Evolutionary conservation across 352 stramenopile species (phyloP), one percentile per base, ranked within the genome.

Genomic region (Globisporangium paroecandrum): DNA sequence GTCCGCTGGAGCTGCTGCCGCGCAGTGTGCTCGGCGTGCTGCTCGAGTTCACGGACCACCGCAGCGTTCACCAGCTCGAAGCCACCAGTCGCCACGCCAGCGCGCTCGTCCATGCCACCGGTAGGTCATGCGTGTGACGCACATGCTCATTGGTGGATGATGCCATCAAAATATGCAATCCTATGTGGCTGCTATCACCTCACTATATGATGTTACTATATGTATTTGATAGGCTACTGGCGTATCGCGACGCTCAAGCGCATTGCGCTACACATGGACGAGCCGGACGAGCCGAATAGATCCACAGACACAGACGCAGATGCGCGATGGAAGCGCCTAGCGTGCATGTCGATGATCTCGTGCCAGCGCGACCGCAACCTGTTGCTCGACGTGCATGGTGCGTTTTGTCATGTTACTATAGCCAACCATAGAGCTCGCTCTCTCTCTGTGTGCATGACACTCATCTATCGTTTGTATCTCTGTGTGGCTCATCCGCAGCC

Each of bases 31-130:
- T 79, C 18, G 67, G 53, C 38, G 60, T 61, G 63, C 64, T 79
- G 43, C 73, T 79, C 43, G 73, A 63, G 64, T 77, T 68, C 51
- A 53, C 46, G 38, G 70, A 68, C 62, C 73, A 79, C 68, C 63
- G 38, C 34, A 73, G 64, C 61, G 47, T 79, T 15, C 73, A 79
- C 47, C 60, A 68, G 20, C 62, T 69, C 34, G 73, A 79, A 55
- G 59, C 61, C 25, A 63, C 58, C 51, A 68, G 67, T 47, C 64
- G 59, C 47, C 20, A 62, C 34, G 67, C 73, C 8, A 58, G 62
- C 18, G 64, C 41, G 56, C 58, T 62, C 15, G 58, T 72, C 51
- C 27, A 56, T 5, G 63, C 59, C 8, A 56, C 59, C 36, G 55
- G 72, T 73, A 57, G 46, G 67, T 64, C 6, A 15, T 15, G 15